Conservation (phyloP, 345 rosid species). For the Erysimum cheiranthoides region DNA sequence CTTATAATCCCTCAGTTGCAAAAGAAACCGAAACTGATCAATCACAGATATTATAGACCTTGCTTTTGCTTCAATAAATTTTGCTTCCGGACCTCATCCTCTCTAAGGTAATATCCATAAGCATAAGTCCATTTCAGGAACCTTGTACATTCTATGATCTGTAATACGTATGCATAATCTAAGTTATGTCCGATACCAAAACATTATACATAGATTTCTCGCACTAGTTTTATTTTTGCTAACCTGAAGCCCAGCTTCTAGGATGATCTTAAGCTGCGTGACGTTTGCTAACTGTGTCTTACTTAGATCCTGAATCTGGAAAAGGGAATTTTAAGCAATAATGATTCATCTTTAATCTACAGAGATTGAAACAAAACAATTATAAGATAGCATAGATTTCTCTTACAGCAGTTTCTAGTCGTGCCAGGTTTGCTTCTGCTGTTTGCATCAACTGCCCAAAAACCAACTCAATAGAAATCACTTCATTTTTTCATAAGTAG, state of each 20-base stretch:
- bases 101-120: slow-evolving; percentile 73
- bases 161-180: slow-evolving; percentile 42
- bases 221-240: slow-evolving; percentile 36
- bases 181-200: neutral
- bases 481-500: neutral
- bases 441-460: slow-evolving; percentile 32
- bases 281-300: slow-evolving; percentile 61
- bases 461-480: slow-evolving; percentile 12
- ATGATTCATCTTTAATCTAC: neutral
- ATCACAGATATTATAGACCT: slow-evolving; percentile 49
- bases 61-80: slow-evolving; percentile 64
- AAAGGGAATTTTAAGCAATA: neutral
- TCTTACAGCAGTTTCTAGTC: slow-evolving; percentile 23
- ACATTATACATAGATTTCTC: neutral
- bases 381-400: slow-evolving; percentile 28
- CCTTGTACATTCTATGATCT: slow-evolving; percentile 77
- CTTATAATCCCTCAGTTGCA: neutral
- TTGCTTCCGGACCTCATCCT: slow-evolving; percentile 59
- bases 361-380: slow-evolving; percentile 13
- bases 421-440: slow-evolving; percentile 11
- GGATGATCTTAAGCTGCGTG: slow-evolving; percentile 75
- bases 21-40: neutral
- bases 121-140: slow-evolving; percentile 85
- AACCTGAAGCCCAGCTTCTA: slow-evolving; percentile 78
- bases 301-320: slow-evolving; percentile 58